Conservation (phyloP, 208 protist genomes). For the Leishmania major region DNA sequence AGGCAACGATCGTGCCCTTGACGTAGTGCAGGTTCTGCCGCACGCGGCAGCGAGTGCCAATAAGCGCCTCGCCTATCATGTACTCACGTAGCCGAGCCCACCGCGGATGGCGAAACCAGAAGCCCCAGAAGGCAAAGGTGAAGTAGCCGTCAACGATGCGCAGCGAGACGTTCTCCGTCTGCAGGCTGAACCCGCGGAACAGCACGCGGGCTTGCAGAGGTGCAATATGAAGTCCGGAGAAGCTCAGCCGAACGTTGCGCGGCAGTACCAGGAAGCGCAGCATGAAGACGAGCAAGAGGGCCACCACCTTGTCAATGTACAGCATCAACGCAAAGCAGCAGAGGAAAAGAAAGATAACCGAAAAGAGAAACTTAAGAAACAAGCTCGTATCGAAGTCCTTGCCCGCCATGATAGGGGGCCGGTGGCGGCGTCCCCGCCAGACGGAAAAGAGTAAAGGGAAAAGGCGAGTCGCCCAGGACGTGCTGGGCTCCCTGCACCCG, state of each 20-base stretch:
- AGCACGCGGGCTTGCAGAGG: conserved; percentile 73
- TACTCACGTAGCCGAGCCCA: conserved; percentile 78
- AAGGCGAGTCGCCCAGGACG: not conserved
- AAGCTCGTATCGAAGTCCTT: conserved; percentile 38
- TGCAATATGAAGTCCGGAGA: conserved; percentile 62
- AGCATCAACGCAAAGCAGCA: conserved; percentile 70
- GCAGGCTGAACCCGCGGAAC: conserved; percentile 74
- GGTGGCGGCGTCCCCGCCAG: not conserved
- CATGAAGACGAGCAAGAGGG: conserved; percentile 46
- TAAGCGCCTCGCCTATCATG: conserved; percentile 70
- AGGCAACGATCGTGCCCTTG: conserved; percentile 73
- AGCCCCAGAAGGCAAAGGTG: conserved; percentile 77
- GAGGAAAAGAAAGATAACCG: conserved; percentile 62
- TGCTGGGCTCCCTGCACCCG: no score
- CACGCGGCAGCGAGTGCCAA: conserved; percentile 74
- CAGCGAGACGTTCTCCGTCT: conserved; percentile 83
- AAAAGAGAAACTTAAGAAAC: conserved; percentile 79
- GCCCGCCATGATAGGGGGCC: not conserved
- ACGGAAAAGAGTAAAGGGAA: no score
- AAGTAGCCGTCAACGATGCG: conserved; percentile 85
- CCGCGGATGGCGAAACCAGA: conserved; percentile 48
- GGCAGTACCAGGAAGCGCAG: conserved; percentile 70
- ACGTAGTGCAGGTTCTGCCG: conserved; percentile 48
- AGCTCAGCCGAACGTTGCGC: conserved; percentile 48
- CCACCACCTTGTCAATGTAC: conserved; percentile 58